A percentile compares a stretch with the other conserved stretches of the same genome.
Conservation (phyloP, 352 stramenopile species). For the Globisporangium lucens region DNA sequence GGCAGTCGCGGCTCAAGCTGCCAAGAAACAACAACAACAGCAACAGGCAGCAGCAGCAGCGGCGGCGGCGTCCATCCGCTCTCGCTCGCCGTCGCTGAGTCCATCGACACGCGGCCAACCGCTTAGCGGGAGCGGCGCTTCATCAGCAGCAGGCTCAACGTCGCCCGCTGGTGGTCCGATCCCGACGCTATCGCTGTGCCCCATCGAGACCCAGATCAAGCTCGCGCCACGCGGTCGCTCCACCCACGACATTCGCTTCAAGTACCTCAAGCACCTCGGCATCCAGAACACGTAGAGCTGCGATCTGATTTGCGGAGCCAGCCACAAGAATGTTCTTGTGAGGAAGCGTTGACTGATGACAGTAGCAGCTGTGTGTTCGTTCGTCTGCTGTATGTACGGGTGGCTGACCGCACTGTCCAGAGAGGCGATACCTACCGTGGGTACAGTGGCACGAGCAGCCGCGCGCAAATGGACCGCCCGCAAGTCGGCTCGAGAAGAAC, state of each 20-base stretch:
- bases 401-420: neutral
- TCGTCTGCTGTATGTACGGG: neutral
- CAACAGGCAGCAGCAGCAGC: conserved; percentile 5
- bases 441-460: neutral
- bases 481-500: neutral
- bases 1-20: neutral
- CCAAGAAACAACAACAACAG: conserved; percentile 9
- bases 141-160: neutral
- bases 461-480: neutral
- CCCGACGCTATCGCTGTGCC: conserved; percentile 47
- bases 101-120: conserved; percentile 28
- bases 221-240: conserved; percentile 69
- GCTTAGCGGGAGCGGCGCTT: conserved; percentile 11
- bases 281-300: conserved; percentile 47
- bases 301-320: neutral
- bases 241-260: conserved; percentile 78
- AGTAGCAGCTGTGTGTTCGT: neutral
- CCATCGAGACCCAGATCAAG: conserved; percentile 63
- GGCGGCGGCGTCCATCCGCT: conserved; percentile 17
- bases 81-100: conserved; percentile 34
- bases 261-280: conserved; percentile 85
- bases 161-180: conserved; percentile 21
- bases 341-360: neutral
- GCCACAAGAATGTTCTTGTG: conserved; percentile 11
- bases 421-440: neutral